phyloP scores from a whole-genome alignment of 495 filamentous ascomycete species.

The Monascus purpureus region DNA sequence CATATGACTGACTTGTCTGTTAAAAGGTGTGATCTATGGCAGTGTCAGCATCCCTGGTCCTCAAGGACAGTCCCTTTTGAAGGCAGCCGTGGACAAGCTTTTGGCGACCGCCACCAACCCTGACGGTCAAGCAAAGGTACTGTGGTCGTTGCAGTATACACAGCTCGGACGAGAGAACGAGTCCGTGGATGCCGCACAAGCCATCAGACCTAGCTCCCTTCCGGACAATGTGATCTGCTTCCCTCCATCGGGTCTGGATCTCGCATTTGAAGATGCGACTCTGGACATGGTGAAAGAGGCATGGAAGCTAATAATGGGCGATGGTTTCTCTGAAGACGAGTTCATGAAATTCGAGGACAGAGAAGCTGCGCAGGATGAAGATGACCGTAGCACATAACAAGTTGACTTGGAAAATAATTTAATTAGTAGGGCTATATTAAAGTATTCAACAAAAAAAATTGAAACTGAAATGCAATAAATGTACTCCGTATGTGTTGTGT shows the following conservation, averaged over 20 bases:
- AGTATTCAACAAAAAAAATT: too few species aligned
- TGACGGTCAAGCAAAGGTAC: conserved; percentile 20
- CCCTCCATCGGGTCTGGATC: conserved; percentile 40
- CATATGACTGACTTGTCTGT: conserved; percentile 30
- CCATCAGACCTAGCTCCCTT: conserved; percentile 9
- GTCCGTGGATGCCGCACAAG: conserved; percentile 4
- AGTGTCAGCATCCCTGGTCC: conserved; percentile 27
- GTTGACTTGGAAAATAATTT: too few species aligned
- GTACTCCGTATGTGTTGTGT: too few species aligned
- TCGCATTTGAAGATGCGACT: conserved; percentile 55
- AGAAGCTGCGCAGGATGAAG: conserved; percentile 16
- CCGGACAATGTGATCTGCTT: conserved; percentile 25
- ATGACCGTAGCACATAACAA: neutral
- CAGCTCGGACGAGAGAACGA: conserved; percentile 23
- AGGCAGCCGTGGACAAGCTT: conserved; percentile 40
- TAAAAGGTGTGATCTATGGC: conserved; percentile 57
- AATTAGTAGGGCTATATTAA: too few species aligned
- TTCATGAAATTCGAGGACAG: conserved; percentile 51
- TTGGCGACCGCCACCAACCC: conserved; percentile 23
- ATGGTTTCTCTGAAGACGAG: conserved; percentile 25
- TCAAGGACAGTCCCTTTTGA: conserved; percentile 28
- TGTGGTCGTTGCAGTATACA: conserved; percentile 53
- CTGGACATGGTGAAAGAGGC: conserved; percentile 45
- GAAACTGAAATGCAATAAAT: too few species aligned
- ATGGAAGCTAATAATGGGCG: conserved; percentile 48